Base-by-base conservation (phyloP, 768 basidiomycete species). In the Tulasnella sp. region DNA sequence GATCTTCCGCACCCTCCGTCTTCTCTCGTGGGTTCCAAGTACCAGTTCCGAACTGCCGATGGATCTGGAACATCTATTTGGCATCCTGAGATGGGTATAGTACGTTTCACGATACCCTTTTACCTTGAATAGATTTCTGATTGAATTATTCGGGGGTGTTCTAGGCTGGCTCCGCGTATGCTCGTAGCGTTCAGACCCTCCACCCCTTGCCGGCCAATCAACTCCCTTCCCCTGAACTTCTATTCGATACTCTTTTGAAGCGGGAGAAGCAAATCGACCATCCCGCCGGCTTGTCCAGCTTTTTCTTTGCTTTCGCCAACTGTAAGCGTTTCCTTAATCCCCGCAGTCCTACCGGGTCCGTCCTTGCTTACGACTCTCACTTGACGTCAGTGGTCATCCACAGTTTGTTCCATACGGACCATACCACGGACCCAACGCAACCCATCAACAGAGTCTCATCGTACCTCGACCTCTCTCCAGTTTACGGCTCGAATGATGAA, bases 121-220 rank as follows among this genome's bases (percentile, higher is more conserved):
- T 44, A 5, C 70, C 57, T 70, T 35, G 11, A 23, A 18, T 18
- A 29, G 5, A 73, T 57, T 32, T 69, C 55, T 78, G 13, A 29
- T 4, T 2, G n/a, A 40, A 40, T 16, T 16, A 2, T 7, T 23
- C 7, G 29, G 61, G 15, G 20, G 2, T 23, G 9, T 37, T 15
- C 5, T 20, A 79, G 81, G 90, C 90, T 4, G 87, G 89, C 42
- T 85, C 87, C 35, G 91, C 92, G 13, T 93, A 92, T 80, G 87
- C 89, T 0, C 85, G 89, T 13, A 88, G 86, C 79, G 88, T 89
- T 0, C 87, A 87, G 79, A 85, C 84, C 39, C 84, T 85, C 71
- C 83, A 83, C 48, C 85, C 86, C 11, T 79, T 87, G 40, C 85
- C 88, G 0, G 82, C 83, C 48, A 82, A 84, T 57, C 83, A 86